Conservation (phyloP, 2,329 filamentous ascomycete species). For the Graphiopsis chlorocephala region DNA sequence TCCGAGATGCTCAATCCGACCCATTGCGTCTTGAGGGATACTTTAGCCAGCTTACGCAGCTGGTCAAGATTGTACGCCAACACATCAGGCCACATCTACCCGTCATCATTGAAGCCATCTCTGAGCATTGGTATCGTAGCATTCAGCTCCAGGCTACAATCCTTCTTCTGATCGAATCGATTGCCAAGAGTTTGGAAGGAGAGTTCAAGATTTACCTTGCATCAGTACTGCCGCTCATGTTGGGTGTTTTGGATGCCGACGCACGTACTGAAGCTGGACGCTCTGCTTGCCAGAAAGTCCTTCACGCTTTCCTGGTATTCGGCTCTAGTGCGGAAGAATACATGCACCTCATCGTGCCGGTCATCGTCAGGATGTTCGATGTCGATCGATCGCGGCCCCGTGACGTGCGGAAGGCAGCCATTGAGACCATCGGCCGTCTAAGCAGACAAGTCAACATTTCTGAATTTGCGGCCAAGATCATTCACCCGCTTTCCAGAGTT, state of each 20-base stretch:
- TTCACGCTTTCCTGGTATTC: conserved; percentile 95
- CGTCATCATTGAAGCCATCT: conserved; percentile 79
- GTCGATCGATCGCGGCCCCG: conserved; percentile 52
- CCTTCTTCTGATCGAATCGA: conserved; percentile 85
- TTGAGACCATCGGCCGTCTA: conserved; percentile 90
- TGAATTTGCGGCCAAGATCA: conserved; percentile 93
- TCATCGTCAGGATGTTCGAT: conserved; percentile 92
- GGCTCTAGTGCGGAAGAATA: conserved; percentile 96
- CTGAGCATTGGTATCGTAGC: conserved; percentile 85
- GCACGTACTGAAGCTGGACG: conserved; percentile 63
- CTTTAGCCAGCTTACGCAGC: conserved; percentile 90
- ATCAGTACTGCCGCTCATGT: conserved; percentile 84
- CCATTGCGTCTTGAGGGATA: conserved; percentile 76
- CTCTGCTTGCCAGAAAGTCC: conserved; percentile 56
- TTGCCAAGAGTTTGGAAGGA: conserved; percentile 87
- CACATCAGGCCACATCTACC: conserved; percentile 91
- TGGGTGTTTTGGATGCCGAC: conserved; percentile 88
- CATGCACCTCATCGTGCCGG: conserved; percentile 97
- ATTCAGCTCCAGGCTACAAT: conserved; percentile 86
- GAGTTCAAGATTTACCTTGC: conserved; percentile 98
- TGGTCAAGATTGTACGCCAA: conserved; percentile 93
- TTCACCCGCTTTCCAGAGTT: conserved; percentile 85
- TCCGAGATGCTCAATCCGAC: conserved; percentile 72
- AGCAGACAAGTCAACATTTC: conserved; percentile 96
- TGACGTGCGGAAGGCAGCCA: conserved; percentile 79